These are phyloP conservation scores for Metschnikowia corniflorae DNA, from an alignment of 805 yeast species.

Conservation along the genomic window DNA sequence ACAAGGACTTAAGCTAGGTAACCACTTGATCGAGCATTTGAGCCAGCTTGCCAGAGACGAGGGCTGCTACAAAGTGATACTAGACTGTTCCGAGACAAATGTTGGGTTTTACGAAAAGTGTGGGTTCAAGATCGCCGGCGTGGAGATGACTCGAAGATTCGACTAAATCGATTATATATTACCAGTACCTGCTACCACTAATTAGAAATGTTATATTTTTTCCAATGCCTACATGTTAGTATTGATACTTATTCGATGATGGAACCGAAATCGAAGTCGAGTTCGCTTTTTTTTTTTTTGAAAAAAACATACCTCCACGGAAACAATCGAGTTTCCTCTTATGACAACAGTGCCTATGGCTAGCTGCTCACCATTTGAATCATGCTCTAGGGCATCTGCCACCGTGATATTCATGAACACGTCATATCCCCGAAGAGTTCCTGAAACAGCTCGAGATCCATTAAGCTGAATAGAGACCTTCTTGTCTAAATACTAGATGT, in stretches of 20 bases:
- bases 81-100: constrained; percentile 85
- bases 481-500: constrained; percentile 67
- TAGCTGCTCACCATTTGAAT: constrained; percentile 45
- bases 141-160: constrained; percentile 60
- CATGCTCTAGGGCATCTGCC: constrained; percentile 66
- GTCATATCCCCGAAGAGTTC: constrained; percentile 83
- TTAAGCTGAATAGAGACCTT: constrained; percentile 69
- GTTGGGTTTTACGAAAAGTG: constrained; percentile 87
- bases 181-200: not conserved
- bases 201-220: constrained; percentile 3
- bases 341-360: constrained; percentile 68
- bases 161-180: constrained; percentile 7
- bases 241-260: not conserved
- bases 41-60: constrained; percentile 51
- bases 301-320: constrained; percentile 54
- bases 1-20: constrained; percentile 84
- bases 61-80: constrained; percentile 84
- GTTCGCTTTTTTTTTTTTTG: no score
- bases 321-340: constrained; percentile 74
- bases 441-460: constrained; percentile 75
- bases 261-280: no score
- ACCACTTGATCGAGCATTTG: constrained; percentile 57
- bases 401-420: constrained; percentile 69
- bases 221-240: constrained; percentile 14
- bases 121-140: constrained; percentile 63